Conservation (phyloP, 495 filamentous ascomycete species). For the Neurospora sp. region DNA sequence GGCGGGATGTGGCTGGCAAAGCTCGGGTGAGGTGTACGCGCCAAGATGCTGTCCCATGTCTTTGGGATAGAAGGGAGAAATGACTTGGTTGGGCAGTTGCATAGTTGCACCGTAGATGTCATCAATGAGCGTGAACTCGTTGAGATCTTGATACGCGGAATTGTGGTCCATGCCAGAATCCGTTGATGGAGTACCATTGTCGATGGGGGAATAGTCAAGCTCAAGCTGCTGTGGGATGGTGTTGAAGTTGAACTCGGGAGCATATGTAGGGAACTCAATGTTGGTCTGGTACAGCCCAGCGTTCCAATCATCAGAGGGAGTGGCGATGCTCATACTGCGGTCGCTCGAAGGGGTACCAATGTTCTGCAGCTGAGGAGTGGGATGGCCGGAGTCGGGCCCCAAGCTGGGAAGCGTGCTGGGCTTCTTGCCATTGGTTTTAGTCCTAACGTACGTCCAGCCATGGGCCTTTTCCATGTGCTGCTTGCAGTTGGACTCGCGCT, state of each 20-base stretch:
- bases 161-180: conserved; percentile 35
- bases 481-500: conserved; percentile 96
- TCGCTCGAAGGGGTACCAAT: conserved; percentile 40
- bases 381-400: conserved; percentile 25
- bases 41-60: conserved; percentile 25
- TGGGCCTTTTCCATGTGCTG: conserved; percentile 99
- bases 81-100: conserved; percentile 29
- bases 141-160: conserved; percentile 36
- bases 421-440: conserved; percentile 73
- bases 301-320: conserved; percentile 33
- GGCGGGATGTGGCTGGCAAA: conserved; percentile 28
- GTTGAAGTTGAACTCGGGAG: conserved; percentile 27
- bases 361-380: conserved; percentile 46
- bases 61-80: conserved; percentile 28
- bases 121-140: conserved; percentile 38
- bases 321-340: conserved; percentile 30
- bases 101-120: conserved; percentile 46
- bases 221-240: conserved; percentile 33
- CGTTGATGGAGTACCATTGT: conserved; percentile 37
- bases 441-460: conserved; percentile 77
- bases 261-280: conserved; percentile 34
- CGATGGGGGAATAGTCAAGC: conserved; percentile 40
- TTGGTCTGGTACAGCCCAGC: conserved; percentile 17
- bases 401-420: conserved; percentile 19
- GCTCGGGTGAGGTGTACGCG: conserved; percentile 22